Base-by-base conservation (phyloP, 352 stramenopile species). In the Globisporangium barbulae region DNA sequence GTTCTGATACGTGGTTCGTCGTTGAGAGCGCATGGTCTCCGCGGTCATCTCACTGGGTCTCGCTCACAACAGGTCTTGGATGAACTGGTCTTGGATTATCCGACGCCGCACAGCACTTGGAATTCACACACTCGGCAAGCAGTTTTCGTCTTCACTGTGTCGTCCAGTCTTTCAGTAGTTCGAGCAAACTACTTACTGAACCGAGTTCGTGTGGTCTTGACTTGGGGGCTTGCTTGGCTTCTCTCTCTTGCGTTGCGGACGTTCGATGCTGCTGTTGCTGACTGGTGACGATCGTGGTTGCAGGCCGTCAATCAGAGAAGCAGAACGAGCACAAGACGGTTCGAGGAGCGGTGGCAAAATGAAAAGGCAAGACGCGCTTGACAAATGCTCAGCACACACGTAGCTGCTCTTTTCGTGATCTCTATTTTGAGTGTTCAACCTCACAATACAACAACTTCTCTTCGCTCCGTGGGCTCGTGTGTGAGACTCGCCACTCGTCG, bases 1-100 rank as follows among this genome's bases (percentile, higher is more conserved):
- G 68, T 90, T 93, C 67, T 91, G 82, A 58, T 90, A 93, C 6
- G 77, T 88, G 12, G 81, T 82, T 68, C 85, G 79, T 81, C 85
- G 79, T 67, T 91, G 89, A 58, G 79, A 73, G 55, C 81, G 81
- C 81, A 91, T 93, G 58, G 68, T 74, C 50, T 91, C 80, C 31
- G 71, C 80, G 59, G 80, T 91, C 84, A 93, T 93, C 63, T 57
- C 50, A 53, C 37, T 58, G 33, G 19, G n/a, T 5, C 12, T 45
- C 15, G 35, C 42, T 52, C 44, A 22, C 45, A 21, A 15, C 49
- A 56, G 28, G 49, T 39, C 37, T 30, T 45, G 31, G 31, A 30
- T 6, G 10, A 19, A 37, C 53, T 37, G n/a, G 3, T 12, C 42
- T 10, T 10, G 25, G 62, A 42, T 79, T 78, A 88, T 60, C 75